Evolutionary conservation across 2,329 filamentous ascomycete genomes (phyloP), one percentile per base, ranked within the genome.

Genomic region (Fusarium penzigii): DNA sequence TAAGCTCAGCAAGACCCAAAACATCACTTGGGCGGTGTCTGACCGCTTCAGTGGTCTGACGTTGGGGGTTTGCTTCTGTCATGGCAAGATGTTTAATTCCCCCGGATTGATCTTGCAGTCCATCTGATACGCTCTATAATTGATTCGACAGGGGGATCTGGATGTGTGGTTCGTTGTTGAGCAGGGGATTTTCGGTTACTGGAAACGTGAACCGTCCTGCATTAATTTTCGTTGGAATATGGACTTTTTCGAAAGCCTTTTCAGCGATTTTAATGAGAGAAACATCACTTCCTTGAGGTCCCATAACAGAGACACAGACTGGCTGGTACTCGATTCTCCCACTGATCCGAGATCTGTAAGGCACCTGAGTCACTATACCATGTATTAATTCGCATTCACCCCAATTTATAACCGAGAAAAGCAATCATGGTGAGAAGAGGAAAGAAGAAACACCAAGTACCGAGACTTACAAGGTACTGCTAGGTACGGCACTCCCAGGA

Each of bases 391-490:
- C 64, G 50, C 14, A 25, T 25, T 25, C 20, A 48, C 11, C 17
- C 34, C 13, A 32, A 39, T 36, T 7, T 38, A 39, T n/a, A 1
- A 4, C 20, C 20, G 20, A 25, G 20, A 25, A 25, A 25, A 25
- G 20, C 20, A 25, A 2, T n/a, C 39, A 40, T 17, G 39, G 32
- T 46, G 6, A 12, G 13, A 17, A 14, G 14, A 45, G 25, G 38
- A 36, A 43, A 16, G 12, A 8, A 3, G 16, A 47, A 7, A 25
- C 7, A 7, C 5, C 20, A 25, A 36, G 32, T 14, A 36, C 17
- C 2, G 14, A 11, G 14, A 65, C 72, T 64, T 63, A 73, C 72
- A 70, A 32, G 72, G 71, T 13, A 70, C 59, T 7, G 67, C 55
- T 6, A 74, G 55, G 29, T 71, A 58, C 2, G 71, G 70, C 29